Conservation (phyloP, 164 flowering plant species). For the Liquidambar formosana region DNA sequence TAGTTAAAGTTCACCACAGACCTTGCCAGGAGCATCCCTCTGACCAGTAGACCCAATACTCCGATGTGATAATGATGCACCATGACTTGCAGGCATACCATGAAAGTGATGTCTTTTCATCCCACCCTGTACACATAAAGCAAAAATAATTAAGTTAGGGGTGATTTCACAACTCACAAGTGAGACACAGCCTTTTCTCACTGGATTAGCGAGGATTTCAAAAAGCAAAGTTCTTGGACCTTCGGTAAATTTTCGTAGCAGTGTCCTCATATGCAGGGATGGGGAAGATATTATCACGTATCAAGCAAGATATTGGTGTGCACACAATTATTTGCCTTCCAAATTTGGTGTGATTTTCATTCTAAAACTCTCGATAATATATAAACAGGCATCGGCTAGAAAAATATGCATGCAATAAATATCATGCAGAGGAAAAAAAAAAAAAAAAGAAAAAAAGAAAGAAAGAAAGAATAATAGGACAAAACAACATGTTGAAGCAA, state of each 20-base stretch:
- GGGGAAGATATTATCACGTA: no score
- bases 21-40: slow-evolving; percentile 95
- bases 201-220: background rate
- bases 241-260: no score
- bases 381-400: no score
- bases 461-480: no score
- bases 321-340: background rate
- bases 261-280: no score
- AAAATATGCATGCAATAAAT: no score
- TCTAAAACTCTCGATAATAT: background rate
- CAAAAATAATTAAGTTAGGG: background rate
- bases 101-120: slow-evolving; percentile 77
- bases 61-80: slow-evolving; percentile 87
- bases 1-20: slow-evolving; percentile 18
- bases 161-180: background rate
- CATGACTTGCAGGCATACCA: slow-evolving; percentile 90
- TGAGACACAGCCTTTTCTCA: no score
- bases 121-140: slow-evolving; percentile 59
- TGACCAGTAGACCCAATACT: slow-evolving; percentile 92
- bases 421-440: no score
- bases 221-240: background rate
- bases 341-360: background rate
- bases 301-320: background rate
- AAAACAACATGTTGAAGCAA: no score
- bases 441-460: no score